Evolutionary conservation across 495 filamentous ascomycete species (phyloP).

Genomic region (Patellaria atrata): DNA sequence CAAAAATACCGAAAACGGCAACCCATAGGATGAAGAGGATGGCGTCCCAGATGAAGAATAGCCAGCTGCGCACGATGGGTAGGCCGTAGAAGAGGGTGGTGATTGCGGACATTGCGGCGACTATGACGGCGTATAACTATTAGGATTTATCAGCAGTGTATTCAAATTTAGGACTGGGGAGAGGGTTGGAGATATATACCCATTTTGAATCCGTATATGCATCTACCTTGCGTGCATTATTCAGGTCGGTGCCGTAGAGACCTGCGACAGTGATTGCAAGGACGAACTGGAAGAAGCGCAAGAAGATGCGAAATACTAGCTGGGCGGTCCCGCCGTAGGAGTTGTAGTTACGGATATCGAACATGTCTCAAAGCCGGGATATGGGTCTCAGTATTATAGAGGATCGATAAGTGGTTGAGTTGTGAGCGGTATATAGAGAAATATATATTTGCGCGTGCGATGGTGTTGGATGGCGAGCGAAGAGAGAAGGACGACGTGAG

Average conservation of each 20-base stretch:
- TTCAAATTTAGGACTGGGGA: background rate
- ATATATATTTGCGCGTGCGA: too few species aligned
- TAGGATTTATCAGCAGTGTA: too few species aligned
- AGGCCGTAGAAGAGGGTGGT: constrained; percentile 48
- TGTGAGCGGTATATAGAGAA: too few species aligned
- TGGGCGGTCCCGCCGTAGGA: constrained; percentile 8
- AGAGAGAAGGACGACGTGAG: too few species aligned
- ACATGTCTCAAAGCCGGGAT: background rate
- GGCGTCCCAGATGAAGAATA: constrained; percentile 52
- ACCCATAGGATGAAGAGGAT: constrained; percentile 65
- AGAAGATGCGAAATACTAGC: constrained; percentile 26
- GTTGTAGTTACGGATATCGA: background rate
- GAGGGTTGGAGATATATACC: constrained; percentile 29
- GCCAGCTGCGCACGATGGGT: constrained; percentile 43
- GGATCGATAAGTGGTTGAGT: too few species aligned
- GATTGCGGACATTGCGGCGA: constrained; percentile 44
- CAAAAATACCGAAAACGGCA: constrained; percentile 70
- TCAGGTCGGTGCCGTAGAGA: constrained; percentile 62
- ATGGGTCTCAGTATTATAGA: background rate
- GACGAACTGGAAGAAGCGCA: constrained; percentile 59
- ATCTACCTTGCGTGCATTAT: constrained; percentile 37
- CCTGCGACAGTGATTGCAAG: constrained; percentile 61
- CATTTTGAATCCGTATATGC: constrained; percentile 48
- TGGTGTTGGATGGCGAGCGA: too few species aligned
- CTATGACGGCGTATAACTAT: constrained; percentile 61